phyloP scores from a whole-genome alignment of 768 basidiomycete genomes.

The Chlorophyllum brunneum region DNA sequence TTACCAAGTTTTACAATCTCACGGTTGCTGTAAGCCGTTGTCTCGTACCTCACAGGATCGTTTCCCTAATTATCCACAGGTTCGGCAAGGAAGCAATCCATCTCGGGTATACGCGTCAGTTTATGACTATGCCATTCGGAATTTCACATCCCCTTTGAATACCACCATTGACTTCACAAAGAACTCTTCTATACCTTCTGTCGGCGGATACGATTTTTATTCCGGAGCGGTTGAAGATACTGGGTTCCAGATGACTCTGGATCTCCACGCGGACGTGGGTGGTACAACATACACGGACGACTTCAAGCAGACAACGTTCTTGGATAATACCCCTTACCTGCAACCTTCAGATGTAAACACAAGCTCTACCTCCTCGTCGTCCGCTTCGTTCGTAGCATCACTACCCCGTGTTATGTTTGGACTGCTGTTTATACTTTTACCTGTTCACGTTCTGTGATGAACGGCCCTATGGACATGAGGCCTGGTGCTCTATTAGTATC shows the following conservation, averaged over 20 bases:
- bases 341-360: conserved; percentile 21
- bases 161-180: conserved; percentile 25
- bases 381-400: neutral
- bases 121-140: conserved; percentile 27
- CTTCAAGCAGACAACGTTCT: conserved; percentile 23
- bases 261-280: conserved; percentile 22
- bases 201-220: conserved; percentile 36
- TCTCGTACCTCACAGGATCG: conserved; percentile 9
- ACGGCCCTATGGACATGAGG: neutral
- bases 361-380: conserved; percentile 15
- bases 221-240: conserved; percentile 20
- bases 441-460: neutral
- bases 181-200: conserved; percentile 24
- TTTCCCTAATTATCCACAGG: conserved; percentile 3
- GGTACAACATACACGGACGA: conserved; percentile 24
- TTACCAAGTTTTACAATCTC: conserved; percentile 20
- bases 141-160: conserved; percentile 25
- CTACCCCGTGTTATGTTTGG: neutral
- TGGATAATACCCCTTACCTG: conserved; percentile 26
- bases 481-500: neutral
- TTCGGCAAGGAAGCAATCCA: conserved; percentile 25
- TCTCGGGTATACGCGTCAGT: conserved; percentile 32
- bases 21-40: conserved; percentile 20
- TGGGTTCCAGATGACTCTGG: conserved; percentile 26
- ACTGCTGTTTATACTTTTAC: neutral